Evolutionary conservation across 2,329 filamentous ascomycete species (phyloP).

Genomic region (Aspergillus puulaauensis): DNA sequence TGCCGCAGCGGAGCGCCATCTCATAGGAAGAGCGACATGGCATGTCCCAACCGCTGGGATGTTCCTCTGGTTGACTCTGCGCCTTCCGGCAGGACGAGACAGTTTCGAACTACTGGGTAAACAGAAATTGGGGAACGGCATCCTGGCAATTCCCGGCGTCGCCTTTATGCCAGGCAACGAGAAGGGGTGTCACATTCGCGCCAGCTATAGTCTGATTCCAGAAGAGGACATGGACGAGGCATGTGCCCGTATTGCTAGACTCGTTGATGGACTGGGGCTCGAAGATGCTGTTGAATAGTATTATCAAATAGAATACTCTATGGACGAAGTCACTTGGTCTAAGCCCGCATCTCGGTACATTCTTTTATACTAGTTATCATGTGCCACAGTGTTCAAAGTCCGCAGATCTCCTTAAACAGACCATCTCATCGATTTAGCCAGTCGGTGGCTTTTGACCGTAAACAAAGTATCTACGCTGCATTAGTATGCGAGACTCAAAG

Average conservation of each 20-base stretch:
- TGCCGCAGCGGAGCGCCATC: slow-evolving; percentile 1
- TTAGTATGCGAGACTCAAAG: not conserved
- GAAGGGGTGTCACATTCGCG: not conserved
- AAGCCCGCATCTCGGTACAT: no score
- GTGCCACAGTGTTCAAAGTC: no score
- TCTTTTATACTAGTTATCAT: not conserved
- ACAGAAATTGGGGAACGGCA: not conserved
- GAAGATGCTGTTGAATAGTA: no score
- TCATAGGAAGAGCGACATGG: slow-evolving; percentile 1
- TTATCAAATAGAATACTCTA: no score
- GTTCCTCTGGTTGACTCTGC: slow-evolving; percentile 6
- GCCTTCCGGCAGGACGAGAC: not conserved
- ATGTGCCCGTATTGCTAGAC: not conserved
- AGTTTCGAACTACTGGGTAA: not conserved
- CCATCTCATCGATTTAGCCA: not conserved
- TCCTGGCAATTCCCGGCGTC: not conserved
- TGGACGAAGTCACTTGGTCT: no score
- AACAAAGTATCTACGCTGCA: not conserved
- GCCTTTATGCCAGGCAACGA: not conserved
- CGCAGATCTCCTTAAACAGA: no score
- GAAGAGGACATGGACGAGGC: slow-evolving; percentile 2
- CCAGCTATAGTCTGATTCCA: slow-evolving; percentile 5
- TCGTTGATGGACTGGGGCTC: not conserved
- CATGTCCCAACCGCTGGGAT: slow-evolving; percentile 4
- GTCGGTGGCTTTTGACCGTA: not conserved